Evolutionary conservation across 805 yeast genomes (phyloP).

Genomic region (Nakazawaea anatomiae): DNA sequence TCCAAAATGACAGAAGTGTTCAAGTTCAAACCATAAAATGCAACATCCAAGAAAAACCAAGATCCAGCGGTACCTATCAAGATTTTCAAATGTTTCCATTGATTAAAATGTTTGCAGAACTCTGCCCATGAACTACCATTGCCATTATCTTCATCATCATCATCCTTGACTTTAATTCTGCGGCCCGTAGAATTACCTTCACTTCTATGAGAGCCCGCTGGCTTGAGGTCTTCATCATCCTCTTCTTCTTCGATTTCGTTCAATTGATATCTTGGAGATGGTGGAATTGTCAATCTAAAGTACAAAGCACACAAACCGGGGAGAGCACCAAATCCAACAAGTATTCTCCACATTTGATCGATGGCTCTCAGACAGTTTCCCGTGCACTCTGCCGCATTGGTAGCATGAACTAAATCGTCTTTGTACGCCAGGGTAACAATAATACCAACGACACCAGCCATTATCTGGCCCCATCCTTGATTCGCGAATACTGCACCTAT

Average conservation of each 20-base stretch:
- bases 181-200: constrained; percentile 34
- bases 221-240: constrained; percentile 40
- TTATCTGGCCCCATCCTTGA: constrained; percentile 85
- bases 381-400: constrained; percentile 49
- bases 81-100: constrained; percentile 76
- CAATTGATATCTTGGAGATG: constrained; percentile 63
- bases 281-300: constrained; percentile 81
- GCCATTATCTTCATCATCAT: constrained; percentile 31
- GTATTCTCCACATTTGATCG: constrained; percentile 83
- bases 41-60: constrained; percentile 79
- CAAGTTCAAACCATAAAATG: constrained; percentile 72
- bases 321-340: constrained; percentile 75
- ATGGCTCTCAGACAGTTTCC: constrained; percentile 57
- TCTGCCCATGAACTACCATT: constrained; percentile 70
- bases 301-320: constrained; percentile 73
- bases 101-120: constrained; percentile 58
- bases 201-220: constrained; percentile 32
- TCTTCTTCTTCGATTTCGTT: constrained; percentile 52
- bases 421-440: constrained; percentile 65
- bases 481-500: constrained; percentile 87
- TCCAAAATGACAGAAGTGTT: constrained; percentile 67
- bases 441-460: constrained; percentile 70
- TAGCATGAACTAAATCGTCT: constrained; percentile 42
- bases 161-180: neutral
- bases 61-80: constrained; percentile 74